phyloP scores from a whole-genome alignment of 371 early-diverging fungal genomes.

The Mucor piriformis region DNA sequence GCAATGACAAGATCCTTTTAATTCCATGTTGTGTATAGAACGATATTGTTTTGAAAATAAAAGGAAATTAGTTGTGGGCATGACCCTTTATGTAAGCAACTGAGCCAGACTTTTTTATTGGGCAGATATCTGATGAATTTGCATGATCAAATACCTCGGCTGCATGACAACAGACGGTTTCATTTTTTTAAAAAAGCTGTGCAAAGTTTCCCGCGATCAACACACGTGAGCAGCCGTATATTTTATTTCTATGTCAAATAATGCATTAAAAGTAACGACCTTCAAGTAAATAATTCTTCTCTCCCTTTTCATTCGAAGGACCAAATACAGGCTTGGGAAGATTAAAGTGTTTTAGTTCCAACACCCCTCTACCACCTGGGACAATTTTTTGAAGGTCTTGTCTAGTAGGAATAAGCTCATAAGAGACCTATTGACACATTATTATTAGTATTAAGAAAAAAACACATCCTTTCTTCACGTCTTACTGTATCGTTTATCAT shows the following conservation, averaged over 20 bases:
- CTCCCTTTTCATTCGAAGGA: conserved; percentile 24
- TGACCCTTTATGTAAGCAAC: too few species aligned
- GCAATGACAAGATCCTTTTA: conserved; percentile 58
- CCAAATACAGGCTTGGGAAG: conserved; percentile 60
- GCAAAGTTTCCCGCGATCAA: too few species aligned
- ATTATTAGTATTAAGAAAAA: background rate
- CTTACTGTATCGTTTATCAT: conserved; percentile 65
- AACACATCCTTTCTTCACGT: background rate
- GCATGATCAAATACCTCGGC: too few species aligned
- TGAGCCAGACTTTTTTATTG: too few species aligned
- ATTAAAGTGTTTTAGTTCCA: conserved; percentile 52
- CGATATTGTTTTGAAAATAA: too few species aligned
- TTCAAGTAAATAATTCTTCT: conserved; percentile 28
- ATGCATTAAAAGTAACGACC: conserved; percentile 33
- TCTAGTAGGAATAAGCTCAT: conserved; percentile 53
- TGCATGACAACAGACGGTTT: too few species aligned
- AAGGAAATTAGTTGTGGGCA: too few species aligned
- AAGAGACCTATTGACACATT: conserved; percentile 42
- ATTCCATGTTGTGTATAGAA: conserved; percentile 50
- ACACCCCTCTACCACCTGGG: conserved; percentile 62
- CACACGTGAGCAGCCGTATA: too few species aligned
- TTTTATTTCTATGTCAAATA: too few species aligned
- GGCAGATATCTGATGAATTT: too few species aligned
- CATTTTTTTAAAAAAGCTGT: too few species aligned
- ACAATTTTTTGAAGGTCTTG: conserved; percentile 58